Conservation (phyloP, 352 stramenopile species). For the Pythium aphanidermatum region DNA sequence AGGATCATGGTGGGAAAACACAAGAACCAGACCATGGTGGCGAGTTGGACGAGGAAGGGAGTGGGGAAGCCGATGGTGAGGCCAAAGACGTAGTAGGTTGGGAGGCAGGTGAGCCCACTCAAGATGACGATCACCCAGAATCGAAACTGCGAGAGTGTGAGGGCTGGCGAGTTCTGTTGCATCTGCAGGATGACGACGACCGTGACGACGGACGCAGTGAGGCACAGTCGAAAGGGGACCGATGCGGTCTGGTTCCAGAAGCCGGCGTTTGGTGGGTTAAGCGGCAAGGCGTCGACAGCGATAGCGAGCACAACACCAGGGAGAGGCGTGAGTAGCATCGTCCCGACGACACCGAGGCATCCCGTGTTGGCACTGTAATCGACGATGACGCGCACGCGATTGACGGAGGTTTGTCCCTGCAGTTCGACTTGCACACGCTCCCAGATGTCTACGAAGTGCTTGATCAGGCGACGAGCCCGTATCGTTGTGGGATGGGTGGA, state of each 20-base stretch:
- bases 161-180: neutral
- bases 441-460: too few relatives aligned
- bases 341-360: neutral
- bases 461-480: too few relatives aligned
- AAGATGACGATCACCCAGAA: conserved; percentile 1
- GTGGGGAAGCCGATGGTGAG: conserved; percentile 3
- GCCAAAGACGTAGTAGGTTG: neutral
- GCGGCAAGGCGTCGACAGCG: neutral
- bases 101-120: neutral
- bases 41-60: conserved; percentile 4
- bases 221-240: conserved; percentile 1
- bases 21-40: neutral
- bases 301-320: neutral
- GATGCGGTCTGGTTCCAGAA: neutral
- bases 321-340: neutral
- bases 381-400: neutral
- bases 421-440: conserved; percentile 1
- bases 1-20: neutral
- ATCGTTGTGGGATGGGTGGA: too few relatives aligned
- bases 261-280: neutral
- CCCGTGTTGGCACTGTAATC: neutral
- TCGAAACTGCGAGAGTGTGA: neutral
- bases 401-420: neutral
- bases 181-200: conserved; percentile 6
- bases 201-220: neutral